phyloP scores from a whole-genome alignment of 1,284 basidiomycete species.

The Coniophora puteana region DNA sequence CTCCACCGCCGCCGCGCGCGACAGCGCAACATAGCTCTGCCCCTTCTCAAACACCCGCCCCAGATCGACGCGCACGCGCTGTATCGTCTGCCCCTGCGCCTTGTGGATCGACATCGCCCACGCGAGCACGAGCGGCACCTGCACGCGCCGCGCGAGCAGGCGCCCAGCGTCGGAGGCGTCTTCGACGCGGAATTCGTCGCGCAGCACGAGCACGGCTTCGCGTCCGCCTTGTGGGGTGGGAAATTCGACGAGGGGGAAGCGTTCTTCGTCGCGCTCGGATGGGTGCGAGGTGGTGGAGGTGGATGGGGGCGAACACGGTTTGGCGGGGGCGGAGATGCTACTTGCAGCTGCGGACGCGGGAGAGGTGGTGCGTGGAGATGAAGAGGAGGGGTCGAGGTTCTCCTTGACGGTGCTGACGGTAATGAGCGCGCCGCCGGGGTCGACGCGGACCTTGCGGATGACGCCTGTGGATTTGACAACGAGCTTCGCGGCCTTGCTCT shows the following conservation, averaged over 20 bases:
- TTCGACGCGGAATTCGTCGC: constrained; percentile 68
- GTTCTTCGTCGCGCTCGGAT: constrained; percentile 24
- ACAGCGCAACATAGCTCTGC: constrained; percentile 83
- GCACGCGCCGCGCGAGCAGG: constrained; percentile 50
- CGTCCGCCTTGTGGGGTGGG: constrained; percentile 45
- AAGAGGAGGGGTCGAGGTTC: no score
- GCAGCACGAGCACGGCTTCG: constrained; percentile 48
- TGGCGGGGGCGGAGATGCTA: no score
- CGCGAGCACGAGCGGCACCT: constrained; percentile 64
- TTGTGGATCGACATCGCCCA: constrained; percentile 85
- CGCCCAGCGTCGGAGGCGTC: constrained; percentile 66
- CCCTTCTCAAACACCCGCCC: constrained; percentile 70
- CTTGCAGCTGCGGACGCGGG: constrained; percentile 1
- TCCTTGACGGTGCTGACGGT: not conserved
- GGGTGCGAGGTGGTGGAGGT: constrained; percentile 6
- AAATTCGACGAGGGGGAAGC: constrained; percentile 65
- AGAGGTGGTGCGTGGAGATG: no score
- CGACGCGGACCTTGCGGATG: constrained; percentile 18
- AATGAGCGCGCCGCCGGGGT: constrained; percentile 6
- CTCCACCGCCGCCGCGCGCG: constrained; percentile 75
- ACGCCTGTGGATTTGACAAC: constrained; percentile 22
- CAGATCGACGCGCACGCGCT: constrained; percentile 64
- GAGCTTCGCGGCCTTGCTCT: constrained; percentile 10
- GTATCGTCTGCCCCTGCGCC: constrained; percentile 72
- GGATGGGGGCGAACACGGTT: no score